A percentile compares a stretch with the other conserved stretches of the same genome.
phyloP scores from a whole-genome alignment of 768 basidiomycete genomes.

The Collybia nuda region DNA sequence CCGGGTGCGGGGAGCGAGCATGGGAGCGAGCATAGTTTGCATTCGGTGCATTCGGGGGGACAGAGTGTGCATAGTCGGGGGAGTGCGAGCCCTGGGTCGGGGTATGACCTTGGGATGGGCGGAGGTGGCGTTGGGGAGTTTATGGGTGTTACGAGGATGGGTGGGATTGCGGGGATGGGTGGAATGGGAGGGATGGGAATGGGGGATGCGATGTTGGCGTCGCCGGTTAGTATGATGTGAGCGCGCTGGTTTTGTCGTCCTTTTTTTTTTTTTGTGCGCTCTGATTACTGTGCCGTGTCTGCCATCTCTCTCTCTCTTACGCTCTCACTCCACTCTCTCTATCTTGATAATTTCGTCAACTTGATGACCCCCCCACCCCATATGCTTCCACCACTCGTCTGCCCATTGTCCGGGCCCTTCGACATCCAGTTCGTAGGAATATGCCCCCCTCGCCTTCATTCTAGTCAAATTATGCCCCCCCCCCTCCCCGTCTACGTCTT shows the following conservation, averaged over 20 bases:
- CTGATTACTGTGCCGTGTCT: too few species aligned
- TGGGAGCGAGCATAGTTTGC: slow-evolving; percentile 1
- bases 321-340: too few species aligned
- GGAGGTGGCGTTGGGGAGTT: slow-evolving; percentile 5
- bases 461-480: too few species aligned
- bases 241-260: neutral
- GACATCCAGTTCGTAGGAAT: too few species aligned
- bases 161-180: slow-evolving; percentile 11
- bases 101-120: slow-evolving; percentile 17
- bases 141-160: slow-evolving; percentile 9
- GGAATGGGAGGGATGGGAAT: slow-evolving; percentile 11
- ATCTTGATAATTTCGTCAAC: too few species aligned
- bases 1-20: neutral
- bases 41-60: neutral
- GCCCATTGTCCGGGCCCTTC: too few species aligned
- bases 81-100: slow-evolving; percentile 11
- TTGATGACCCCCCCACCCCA: too few species aligned
- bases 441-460: too few species aligned
- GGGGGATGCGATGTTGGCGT: slow-evolving; percentile 9
- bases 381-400: too few species aligned
- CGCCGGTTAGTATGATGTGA: neutral
- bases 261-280: neutral
- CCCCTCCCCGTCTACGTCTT: too few species aligned
- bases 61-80: neutral
- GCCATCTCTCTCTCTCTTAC: too few species aligned